A percentile compares a stretch with the other conserved stretches of the same genome.
Conservation (phyloP, 2,329 filamentous ascomycete genomes). For the Amphichorda felina region DNA sequence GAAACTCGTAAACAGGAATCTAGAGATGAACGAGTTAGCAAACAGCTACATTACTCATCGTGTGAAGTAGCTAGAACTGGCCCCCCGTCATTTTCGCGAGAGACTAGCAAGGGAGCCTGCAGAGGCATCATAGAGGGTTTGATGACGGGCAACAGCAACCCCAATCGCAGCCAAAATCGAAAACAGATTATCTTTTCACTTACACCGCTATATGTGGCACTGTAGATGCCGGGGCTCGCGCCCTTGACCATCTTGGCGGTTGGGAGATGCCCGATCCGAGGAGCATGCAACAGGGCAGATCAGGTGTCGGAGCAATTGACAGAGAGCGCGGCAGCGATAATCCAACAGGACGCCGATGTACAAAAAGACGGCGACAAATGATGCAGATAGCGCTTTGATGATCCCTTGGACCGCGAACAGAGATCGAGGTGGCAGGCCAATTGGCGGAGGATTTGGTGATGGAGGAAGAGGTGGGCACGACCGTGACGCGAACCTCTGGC, state of each 20-base stretch:
- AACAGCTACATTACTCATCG: too few species aligned
- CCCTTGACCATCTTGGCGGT: slow-evolving; percentile 34
- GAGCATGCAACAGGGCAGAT: slow-evolving; percentile 2
- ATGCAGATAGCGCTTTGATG: neutral
- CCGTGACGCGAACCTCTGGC: slow-evolving; percentile 19
- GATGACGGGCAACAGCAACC: too few species aligned
- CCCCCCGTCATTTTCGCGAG: too few species aligned
- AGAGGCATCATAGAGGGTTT: too few species aligned
- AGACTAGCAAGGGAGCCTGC: too few species aligned
- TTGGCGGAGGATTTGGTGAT: neutral
- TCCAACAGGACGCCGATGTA: neutral
- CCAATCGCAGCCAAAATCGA: too few species aligned
- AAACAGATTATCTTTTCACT: slow-evolving; percentile 16
- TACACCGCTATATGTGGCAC: slow-evolving; percentile 59
- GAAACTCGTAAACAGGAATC: slow-evolving; percentile 92
- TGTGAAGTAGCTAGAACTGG: too few species aligned
- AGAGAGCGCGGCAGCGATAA: neutral
- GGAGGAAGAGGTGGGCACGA: slow-evolving; percentile 13
- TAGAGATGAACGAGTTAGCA: slow-evolving; percentile 20
- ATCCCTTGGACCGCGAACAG: neutral
- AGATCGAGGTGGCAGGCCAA: neutral
- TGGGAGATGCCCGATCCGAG: neutral
- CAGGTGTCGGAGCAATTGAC: slow-evolving; percentile 9
- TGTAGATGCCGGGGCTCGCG: slow-evolving; percentile 44
- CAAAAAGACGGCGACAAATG: too few species aligned